Base-by-base conservation (phyloP, 805 yeast species). In the Candida ulmi region DNA sequence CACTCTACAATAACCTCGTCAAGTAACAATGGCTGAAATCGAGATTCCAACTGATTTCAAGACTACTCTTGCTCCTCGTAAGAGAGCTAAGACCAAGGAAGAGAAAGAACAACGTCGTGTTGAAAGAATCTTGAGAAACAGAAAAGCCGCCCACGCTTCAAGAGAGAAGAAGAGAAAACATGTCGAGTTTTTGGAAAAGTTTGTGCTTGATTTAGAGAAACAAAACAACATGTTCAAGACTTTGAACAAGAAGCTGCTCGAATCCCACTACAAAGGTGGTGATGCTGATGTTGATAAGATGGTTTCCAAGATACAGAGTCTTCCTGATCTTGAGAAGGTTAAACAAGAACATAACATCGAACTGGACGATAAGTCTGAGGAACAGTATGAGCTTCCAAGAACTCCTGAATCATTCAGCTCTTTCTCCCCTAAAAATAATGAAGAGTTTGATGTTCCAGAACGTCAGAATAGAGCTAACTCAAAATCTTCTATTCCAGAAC, bases 101-200 rank as follows among this genome's bases (percentile, higher is more conserved):
- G 98, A 91, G 66, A 93, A 91, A 67, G 98, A 93, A 63, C 98
- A 91, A 66, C 81, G 98, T 49, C 76, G 96, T 35, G 79, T 90
- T 39, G 98, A 93, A 65, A 72, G 99, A 37, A 90, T 93, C 37
- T 70, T 91, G 53, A 76, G 99, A 60, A 91, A 91, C 64, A 78
- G 98, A 57, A 83, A 91, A 59, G 98, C 98, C 13, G 99, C 99
- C 35, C 98, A 91, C 61, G 95, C 96, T 38, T 86, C 96, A 23
- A 77, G 99, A 50, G 99, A 93, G 59, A 90, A 91, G 76, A 91
- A 91, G 75, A 77, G 98, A 59, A 78, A 80, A 57, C 95, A 91
- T 58, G 83, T 93, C 41, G 96, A 88, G 62, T 79, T 76, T 46
- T 71, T 93, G 50, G 97, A 91, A 38, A 40, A 52, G 2, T 54